phyloP scores from a whole-genome alignment of 2,329 filamentous ascomycete species.

The Pleomassaria siparia region DNA sequence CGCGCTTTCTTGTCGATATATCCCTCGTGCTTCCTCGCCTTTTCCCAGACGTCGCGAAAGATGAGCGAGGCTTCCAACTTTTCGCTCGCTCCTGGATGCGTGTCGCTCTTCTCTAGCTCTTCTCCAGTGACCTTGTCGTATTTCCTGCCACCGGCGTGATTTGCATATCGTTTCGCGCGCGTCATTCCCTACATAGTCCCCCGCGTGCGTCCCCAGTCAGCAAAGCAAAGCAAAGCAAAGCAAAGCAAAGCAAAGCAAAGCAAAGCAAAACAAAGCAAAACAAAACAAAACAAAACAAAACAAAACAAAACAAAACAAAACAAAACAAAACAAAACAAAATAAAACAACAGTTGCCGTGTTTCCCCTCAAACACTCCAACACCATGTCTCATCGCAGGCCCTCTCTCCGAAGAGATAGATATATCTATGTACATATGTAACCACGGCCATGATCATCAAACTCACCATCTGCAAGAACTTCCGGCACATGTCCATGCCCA shows the following conservation, averaged over 20 bases:
- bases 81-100: slow-evolving; percentile 51
- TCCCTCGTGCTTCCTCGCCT: slow-evolving; percentile 27
- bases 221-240: too few species aligned
- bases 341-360: too few species aligned
- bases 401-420: too few species aligned
- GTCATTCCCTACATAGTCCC: slow-evolving; percentile 64
- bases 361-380: too few species aligned
- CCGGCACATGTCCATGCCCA: slow-evolving; percentile 65
- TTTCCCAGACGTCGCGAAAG: slow-evolving; percentile 50
- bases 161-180: slow-evolving; percentile 60
- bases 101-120: slow-evolving; percentile 48
- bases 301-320: too few species aligned
- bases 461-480: slow-evolving; percentile 65
- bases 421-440: background rate
- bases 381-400: too few species aligned
- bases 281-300: too few species aligned
- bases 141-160: slow-evolving; percentile 58
- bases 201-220: too few species aligned
- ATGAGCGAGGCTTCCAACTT: slow-evolving; percentile 54
- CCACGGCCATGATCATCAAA: background rate
- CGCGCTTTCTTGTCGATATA: slow-evolving; percentile 8
- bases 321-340: too few species aligned
- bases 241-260: too few species aligned
- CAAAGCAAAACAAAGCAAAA: too few species aligned
- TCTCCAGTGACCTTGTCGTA: slow-evolving; percentile 48